Evolutionary conservation across 2,329 filamentous ascomycete species (phyloP).

Genomic region (Cladosporium oxysporum): DNA sequence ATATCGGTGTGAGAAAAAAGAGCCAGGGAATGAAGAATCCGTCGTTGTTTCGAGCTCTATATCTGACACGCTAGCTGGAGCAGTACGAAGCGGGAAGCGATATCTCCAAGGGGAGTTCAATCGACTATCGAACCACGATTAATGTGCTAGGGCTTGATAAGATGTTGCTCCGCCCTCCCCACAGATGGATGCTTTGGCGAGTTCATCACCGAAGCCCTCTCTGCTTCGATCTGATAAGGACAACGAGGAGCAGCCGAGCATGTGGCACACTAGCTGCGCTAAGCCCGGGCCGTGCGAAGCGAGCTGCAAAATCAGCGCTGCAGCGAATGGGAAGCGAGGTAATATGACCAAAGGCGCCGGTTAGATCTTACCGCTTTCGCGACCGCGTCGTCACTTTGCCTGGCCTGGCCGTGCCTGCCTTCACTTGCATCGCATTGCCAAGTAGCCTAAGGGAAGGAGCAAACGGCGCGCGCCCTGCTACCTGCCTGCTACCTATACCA

Average conservation of each 20-base stretch:
- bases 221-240: neutral
- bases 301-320: neutral
- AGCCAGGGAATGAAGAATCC: too few relatives aligned
- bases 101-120: neutral
- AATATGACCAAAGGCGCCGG: slow-evolving; percentile 1
- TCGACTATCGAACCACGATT: neutral
- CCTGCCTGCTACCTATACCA: neutral
- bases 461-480: too few relatives aligned
- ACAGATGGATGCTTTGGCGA: neutral
- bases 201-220: neutral
- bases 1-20: too few relatives aligned
- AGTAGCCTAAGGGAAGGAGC: neutral
- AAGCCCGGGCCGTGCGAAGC: neutral
- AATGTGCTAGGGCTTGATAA: neutral
- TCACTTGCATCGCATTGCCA: slow-evolving; percentile 1
- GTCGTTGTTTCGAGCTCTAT: too few relatives aligned
- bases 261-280: neutral
- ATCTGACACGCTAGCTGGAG: too few relatives aligned
- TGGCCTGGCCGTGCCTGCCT: neutral
- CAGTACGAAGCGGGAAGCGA: too few relatives aligned
- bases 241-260: neutral
- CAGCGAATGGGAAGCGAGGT: slow-evolving; percentile 3
- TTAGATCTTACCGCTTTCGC: slow-evolving; percentile 9
- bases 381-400: slow-evolving; percentile 7
- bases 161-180: neutral